Percentiles rank a stretch among this genome's conserved stretches.
phyloP scores from a whole-genome alignment of 257 asterid genomes.

The Solanum gandarillasii region DNA sequence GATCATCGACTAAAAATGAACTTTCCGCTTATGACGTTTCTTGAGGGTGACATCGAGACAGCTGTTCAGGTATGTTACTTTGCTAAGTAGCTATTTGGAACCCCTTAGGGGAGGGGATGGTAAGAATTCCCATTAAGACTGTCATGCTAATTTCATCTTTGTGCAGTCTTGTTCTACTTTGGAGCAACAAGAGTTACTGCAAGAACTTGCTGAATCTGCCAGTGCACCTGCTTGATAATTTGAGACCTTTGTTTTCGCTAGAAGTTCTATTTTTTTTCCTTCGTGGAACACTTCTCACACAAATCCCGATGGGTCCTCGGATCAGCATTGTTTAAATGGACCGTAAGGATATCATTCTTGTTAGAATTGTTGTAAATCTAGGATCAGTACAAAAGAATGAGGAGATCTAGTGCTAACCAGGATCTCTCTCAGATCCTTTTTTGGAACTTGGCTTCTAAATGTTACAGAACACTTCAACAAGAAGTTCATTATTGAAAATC shows the following conservation, averaged over 20 bases:
- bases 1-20: constrained; percentile 95
- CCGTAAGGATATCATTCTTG: neutral
- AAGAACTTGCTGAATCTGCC: constrained; percentile 77
- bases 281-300: neutral
- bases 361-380: neutral
- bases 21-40: constrained; percentile 75
- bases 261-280: neutral
- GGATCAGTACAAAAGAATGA: neutral
- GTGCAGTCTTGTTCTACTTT: constrained; percentile 71
- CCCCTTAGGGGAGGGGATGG: too few relatives aligned
- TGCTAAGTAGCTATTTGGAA: neutral
- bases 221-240: constrained; percentile 20
- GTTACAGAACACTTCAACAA: neutral
- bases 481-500: neutral
- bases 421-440: neutral
- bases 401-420: neutral
- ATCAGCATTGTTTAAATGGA: neutral
- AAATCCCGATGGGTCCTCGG: neutral
- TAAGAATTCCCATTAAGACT: neutral
- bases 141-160: constrained; percentile 4
- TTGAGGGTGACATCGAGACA: constrained; percentile 82
- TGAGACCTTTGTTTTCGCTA: neutral
- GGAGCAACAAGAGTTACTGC: constrained; percentile 89
- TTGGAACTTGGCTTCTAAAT: neutral
- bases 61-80: constrained; percentile 72